Evolutionary conservation across 2,329 filamentous ascomycete species (phyloP).

Genomic region (Parastagonospora nodorum): DNA sequence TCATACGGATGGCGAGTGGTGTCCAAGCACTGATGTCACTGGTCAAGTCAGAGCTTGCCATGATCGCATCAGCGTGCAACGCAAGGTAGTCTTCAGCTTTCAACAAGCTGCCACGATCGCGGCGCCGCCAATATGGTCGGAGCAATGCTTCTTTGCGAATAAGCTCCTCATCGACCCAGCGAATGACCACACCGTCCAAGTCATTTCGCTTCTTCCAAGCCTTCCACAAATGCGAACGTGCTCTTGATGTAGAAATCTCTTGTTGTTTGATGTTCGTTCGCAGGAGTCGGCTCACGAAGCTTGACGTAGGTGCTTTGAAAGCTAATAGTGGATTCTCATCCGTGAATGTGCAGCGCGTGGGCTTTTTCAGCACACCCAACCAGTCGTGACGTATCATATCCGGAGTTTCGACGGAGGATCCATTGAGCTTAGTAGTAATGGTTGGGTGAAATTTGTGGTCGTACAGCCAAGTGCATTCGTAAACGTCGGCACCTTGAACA

Average conservation of each 20-base stretch:
- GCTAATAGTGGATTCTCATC: conserved; percentile 59
- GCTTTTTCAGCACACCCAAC: conserved; percentile 48
- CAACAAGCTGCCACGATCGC: conserved; percentile 44
- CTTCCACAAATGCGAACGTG: conserved; percentile 48
- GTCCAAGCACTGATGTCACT: conserved; percentile 60
- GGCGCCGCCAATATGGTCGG: conserved; percentile 44
- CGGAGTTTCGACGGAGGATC: conserved; percentile 56
- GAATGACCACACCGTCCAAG: conserved; percentile 46
- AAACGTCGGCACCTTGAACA: conserved; percentile 58
- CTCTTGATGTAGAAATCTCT: conserved; percentile 45
- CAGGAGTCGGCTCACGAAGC: conserved; percentile 41
- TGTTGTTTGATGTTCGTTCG: conserved; percentile 47
- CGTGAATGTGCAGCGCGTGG: conserved; percentile 45
- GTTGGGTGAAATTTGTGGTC: conserved; percentile 49
- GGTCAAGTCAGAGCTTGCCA: conserved; percentile 58
- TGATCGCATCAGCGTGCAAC: conserved; percentile 55
- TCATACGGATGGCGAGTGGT: conserved; percentile 56
- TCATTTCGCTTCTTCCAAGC: conserved; percentile 48
- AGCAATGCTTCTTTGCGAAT: conserved; percentile 43
- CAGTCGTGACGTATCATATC: conserved; percentile 59
- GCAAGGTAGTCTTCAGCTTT: conserved; percentile 48
- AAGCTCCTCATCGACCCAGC: conserved; percentile 48
- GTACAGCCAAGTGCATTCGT: conserved; percentile 54
- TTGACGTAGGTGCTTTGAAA: conserved; percentile 48
- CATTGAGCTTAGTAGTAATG: conserved; percentile 53